Evolutionary conservation across 768 basidiomycete species (phyloP), one percentile per base, ranked within the genome.

Genomic region (Boletus rex-veris): DNA sequence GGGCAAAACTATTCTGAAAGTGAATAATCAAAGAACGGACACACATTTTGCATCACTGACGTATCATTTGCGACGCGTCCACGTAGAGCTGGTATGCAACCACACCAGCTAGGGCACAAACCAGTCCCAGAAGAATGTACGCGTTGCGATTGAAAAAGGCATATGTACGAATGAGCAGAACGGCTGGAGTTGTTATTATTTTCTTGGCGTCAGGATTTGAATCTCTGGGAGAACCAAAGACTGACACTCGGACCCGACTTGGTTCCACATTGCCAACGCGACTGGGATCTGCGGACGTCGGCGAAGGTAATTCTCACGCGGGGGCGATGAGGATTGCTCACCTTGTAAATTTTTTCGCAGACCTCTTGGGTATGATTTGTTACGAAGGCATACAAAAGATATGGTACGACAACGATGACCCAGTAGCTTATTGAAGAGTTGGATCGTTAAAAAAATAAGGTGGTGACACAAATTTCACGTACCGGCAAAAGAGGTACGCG

Each of bases 401-500:
- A 90, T 7, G 90, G 89, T 28, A 90, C 85, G 45, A 89, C 85
- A 40, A 75, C 78, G 54, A 92, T 84, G 53, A 91, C 89, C 89
- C 88, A 91, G 65, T 91, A 90, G 5, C 89, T 90, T 60, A 16
- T 55, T 44, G 43, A 48, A 52, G 1, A 36, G 19, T 52, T 64
- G 10, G 50, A 45, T 48, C 37, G 42, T 35, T 8, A 2, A 8
- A 24, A 26, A 48, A 38, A 38, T 19, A 35, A 50, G 36, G 48
- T 44, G 21, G 37, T 54, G 52, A 55, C 40, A 54, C 50, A 55
- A 66, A 26, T 61, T 61, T 70, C 43, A 74, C 80, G 69, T 66
- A 82, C 89, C 89, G 81, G 75, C 89, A 91, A 77, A 90, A 88
- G 59, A 91, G 79, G 72, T 90, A 91, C 45, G 89, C 84, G 54